Conservation (phyloP, 345 rosid genomes). For the Citrus cavaleriei region DNA sequence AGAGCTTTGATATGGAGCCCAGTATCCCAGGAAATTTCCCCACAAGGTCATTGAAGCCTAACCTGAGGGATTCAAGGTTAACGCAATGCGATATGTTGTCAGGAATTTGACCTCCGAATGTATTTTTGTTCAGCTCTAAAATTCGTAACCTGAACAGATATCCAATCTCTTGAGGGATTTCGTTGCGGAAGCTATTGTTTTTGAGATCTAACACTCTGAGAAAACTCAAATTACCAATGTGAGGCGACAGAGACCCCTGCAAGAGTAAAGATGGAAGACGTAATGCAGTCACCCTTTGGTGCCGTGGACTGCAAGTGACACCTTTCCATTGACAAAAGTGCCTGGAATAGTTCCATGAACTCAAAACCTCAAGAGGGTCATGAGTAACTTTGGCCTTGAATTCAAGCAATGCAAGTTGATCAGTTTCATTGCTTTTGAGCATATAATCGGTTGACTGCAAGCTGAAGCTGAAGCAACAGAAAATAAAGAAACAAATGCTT, state of each 20-base stretch:
- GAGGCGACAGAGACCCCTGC: background rate
- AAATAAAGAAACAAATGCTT: background rate
- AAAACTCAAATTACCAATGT: background rate
- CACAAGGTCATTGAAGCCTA: background rate
- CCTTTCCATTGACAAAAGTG: background rate
- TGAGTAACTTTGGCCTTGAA: background rate
- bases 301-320: background rate
- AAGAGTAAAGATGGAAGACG: background rate
- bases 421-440: background rate
- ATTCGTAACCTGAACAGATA: background rate
- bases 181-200: background rate
- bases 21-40: constrained; percentile 15
- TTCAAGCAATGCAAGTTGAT: constrained; percentile 2
- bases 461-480: background rate
- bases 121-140: background rate
- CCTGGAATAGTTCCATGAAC: background rate
- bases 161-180: constrained; percentile 13
- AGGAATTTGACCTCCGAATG: constrained; percentile 17
- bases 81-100: constrained; percentile 1
- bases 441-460: background rate
- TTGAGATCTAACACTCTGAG: constrained; percentile 7
- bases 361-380: background rate
- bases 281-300: background rate
- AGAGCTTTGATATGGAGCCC: background rate
- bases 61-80: background rate